Evolutionary conservation across 2,329 filamentous ascomycete species (phyloP), one percentile per base, ranked within the genome.

Genomic region (Piedraia hortae): DNA sequence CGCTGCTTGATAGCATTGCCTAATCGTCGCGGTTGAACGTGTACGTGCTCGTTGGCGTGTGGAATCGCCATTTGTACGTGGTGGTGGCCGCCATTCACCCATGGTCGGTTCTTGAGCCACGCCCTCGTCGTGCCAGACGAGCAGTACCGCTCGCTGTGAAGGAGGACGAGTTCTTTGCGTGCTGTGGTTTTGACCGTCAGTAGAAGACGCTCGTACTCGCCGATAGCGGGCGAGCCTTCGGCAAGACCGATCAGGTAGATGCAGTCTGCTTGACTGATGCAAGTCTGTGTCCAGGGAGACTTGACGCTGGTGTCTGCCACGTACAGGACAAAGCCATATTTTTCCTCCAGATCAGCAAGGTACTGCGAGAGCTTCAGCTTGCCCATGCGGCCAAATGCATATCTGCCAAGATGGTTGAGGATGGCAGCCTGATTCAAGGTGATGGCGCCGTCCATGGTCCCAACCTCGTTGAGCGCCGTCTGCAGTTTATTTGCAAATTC

Each of bases 81-180:
- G 39, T 89, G 85, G 42, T 97, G 88, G 4, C 82, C 82, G 9
- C 85, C 85, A 33, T 93, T 97, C 45, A 97, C 85, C 85, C 85
- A 97, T 29, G 89, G 67, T 1, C 85, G 69, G 37, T 90, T 91
- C 29, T 46, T 39, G 8, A 97, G 50, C 85, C 85, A 97, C 14
- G 71, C 64, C 22, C 85, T 57, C 0, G 85, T 91, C 16, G 90
- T 44, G 0, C 85, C 85, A 4, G 78, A 68, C 0, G 62, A 57
- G 19, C 75, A 89, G 43, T 80, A 93, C 21, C 80, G 62, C 36
- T 97, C 85, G 0, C 72, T 54, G 41, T 97, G 88, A 3, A 97
- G 50, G 12, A 97, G 50, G 1, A 97, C 78, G 3, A 97, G 54
- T 30, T 88, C 74, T 43, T 93, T 97, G 22, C 82, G 62, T 0